These are phyloP conservation scores for Crithidia brevicula DNA, from an alignment of 208 protist genomes.

Conservation along the genomic window DNA sequence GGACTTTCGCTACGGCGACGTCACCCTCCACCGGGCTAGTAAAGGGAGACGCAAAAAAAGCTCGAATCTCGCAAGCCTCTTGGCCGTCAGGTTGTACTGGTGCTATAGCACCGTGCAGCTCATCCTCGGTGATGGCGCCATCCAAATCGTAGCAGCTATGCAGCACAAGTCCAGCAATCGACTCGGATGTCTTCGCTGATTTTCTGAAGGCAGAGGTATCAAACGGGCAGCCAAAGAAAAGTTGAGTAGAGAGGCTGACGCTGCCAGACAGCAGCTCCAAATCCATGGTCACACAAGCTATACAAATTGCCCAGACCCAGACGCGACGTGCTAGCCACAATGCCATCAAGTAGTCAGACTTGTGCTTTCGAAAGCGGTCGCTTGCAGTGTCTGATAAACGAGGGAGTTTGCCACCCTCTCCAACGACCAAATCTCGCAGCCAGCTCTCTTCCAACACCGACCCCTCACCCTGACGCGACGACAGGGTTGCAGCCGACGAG, in stretches of 20 bases:
- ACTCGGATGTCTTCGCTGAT: no score
- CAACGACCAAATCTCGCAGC: neutral
- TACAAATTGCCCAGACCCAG: constrained; percentile 63
- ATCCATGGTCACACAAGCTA: constrained; percentile 52
- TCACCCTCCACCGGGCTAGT: no score
- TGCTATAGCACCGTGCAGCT: neutral
- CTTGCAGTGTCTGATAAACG: no score
- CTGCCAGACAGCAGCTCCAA: constrained; percentile 65
- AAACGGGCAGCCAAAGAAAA: constrained; percentile 29
- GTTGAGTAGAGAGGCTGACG: constrained; percentile 43
- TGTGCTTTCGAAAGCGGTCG: neutral
- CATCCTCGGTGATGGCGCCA: constrained; percentile 13
- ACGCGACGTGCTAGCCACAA: constrained; percentile 43
- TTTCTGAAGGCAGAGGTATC: neutral
- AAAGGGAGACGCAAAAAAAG: constrained; percentile 8
- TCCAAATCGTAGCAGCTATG: constrained; percentile 17
- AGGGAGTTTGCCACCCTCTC: no score
- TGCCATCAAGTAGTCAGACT: constrained; percentile 25
- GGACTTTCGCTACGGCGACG: no score
- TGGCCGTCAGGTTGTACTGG: neutral
- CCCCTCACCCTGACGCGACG: no score
- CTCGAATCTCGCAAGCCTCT: constrained; percentile 9
- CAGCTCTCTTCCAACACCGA: neutral
- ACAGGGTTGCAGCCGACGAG: neutral
- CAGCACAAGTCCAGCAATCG: no score